These are phyloP conservation scores for Venturia asperata DNA, from an alignment of 2,329 filamentous ascomycete species.

Conservation along the genomic window DNA sequence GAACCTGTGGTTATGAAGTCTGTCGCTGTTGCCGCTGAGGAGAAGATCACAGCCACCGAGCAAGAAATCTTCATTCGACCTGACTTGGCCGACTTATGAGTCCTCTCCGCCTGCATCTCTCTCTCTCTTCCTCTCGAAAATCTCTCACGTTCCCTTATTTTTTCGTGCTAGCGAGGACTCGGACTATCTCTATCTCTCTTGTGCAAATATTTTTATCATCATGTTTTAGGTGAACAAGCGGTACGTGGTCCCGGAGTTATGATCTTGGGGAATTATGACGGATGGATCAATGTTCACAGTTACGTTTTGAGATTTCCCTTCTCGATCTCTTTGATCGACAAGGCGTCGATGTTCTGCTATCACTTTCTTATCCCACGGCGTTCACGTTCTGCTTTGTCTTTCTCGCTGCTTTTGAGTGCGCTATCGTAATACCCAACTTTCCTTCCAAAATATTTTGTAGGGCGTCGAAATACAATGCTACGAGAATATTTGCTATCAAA, in stretches of 20 bases:
- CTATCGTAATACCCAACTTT: background rate
- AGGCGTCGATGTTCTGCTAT: background rate
- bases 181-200: background rate
- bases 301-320: background rate
- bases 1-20: background rate
- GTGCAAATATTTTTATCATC: background rate
- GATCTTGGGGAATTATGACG: background rate
- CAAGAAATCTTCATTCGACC: conserved; percentile 3
- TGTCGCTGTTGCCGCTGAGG: background rate
- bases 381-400: background rate
- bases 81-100: background rate
- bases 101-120: background rate
- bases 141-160: background rate
- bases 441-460: background rate
- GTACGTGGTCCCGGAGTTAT: background rate
- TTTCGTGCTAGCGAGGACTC: background rate
- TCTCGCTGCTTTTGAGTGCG: background rate
- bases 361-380: background rate
- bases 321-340: background rate
- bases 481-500: background rate
- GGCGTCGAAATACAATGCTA: background rate
- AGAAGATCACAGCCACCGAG: conserved; percentile 1
- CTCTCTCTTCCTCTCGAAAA: too few relatives aligned
- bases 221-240: background rate
- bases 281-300: conserved; percentile 7